Evolutionary conservation across 768 basidiomycete species (phyloP).

Genomic region (Auriscalpium microsporum): DNA sequence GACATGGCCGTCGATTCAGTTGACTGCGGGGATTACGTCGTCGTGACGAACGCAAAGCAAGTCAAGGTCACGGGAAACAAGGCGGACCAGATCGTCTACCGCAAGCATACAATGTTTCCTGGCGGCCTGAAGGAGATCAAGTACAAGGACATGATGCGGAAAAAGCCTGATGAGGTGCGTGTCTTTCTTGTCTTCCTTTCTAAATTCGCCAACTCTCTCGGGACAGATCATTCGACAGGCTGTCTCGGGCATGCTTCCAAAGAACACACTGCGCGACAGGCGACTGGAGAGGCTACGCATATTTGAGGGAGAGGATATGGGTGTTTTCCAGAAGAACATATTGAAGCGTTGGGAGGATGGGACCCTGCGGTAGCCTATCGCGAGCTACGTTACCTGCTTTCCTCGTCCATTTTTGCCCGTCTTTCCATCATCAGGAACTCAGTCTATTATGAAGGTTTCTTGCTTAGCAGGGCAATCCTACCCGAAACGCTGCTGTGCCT

Average conservation of each 20-base stretch:
- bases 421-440: no score
- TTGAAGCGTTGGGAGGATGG: slow-evolving; percentile 81
- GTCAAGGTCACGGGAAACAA: slow-evolving; percentile 88
- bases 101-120: slow-evolving; percentile 86
- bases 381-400: neutral
- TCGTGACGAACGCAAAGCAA: slow-evolving; percentile 82
- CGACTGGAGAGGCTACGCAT: slow-evolving; percentile 84
- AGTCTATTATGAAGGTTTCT: no score
- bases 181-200: neutral
- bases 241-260: slow-evolving; percentile 97
- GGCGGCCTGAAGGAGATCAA: slow-evolving; percentile 90
- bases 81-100: slow-evolving; percentile 76
- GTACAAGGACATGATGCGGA: slow-evolving; percentile 74
- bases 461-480: no score
- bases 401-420: no score
- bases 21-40: slow-evolving; percentile 96
- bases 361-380: slow-evolving; percentile 33
- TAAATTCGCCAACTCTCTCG: neutral
- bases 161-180: slow-evolving; percentile 83
- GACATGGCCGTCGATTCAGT: slow-evolving; percentile 35
- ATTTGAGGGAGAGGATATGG: slow-evolving; percentile 74
- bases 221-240: slow-evolving; percentile 87
- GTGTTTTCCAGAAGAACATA: slow-evolving; percentile 68
- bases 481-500: no score
- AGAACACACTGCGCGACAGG: slow-evolving; percentile 89